Conservation (phyloP, 768 basidiomycete species). For the Podaxis sp. region DNA sequence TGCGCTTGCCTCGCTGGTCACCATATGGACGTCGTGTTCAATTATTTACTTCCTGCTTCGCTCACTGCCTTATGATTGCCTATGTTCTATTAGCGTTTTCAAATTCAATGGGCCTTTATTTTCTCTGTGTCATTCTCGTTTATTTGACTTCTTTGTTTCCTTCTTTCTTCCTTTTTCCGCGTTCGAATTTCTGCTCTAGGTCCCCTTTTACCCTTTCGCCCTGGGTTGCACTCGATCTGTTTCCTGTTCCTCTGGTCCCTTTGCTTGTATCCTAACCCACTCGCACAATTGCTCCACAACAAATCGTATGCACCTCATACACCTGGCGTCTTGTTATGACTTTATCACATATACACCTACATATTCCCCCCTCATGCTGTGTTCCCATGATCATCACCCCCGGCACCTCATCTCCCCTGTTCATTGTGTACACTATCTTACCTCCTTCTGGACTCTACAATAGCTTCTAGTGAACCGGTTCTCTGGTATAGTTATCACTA, state of each 20-base stretch:
- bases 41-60: slow-evolving; percentile 12
- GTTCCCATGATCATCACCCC: background rate
- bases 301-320: slow-evolving; percentile 10
- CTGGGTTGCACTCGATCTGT: slow-evolving; percentile 22
- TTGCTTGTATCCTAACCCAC: slow-evolving; percentile 18
- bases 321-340: slow-evolving; percentile 6
- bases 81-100: slow-evolving; percentile 13
- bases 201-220: slow-evolving; percentile 11
- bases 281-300: slow-evolving; percentile 7
- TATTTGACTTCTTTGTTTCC: background rate
- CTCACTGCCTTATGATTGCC: slow-evolving; percentile 15
- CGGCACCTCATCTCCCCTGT: background rate
- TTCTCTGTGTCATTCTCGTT: background rate
- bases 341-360: slow-evolving; percentile 10
- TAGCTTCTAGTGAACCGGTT: slow-evolving; percentile 14
- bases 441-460: slow-evolving; percentile 9
- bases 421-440: slow-evolving; percentile 7
- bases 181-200: background rate
- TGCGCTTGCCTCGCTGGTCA: background rate
- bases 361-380: slow-evolving; percentile 6
- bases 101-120: slow-evolving; percentile 9
- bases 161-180: background rate
- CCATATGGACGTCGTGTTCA: slow-evolving; percentile 8
- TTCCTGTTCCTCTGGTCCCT: slow-evolving; percentile 9
- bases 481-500: slow-evolving; percentile 17